These are phyloP conservation scores for Calvatia gigantea DNA, from an alignment of 768 basidiomycete genomes.

Conservation along the genomic window DNA sequence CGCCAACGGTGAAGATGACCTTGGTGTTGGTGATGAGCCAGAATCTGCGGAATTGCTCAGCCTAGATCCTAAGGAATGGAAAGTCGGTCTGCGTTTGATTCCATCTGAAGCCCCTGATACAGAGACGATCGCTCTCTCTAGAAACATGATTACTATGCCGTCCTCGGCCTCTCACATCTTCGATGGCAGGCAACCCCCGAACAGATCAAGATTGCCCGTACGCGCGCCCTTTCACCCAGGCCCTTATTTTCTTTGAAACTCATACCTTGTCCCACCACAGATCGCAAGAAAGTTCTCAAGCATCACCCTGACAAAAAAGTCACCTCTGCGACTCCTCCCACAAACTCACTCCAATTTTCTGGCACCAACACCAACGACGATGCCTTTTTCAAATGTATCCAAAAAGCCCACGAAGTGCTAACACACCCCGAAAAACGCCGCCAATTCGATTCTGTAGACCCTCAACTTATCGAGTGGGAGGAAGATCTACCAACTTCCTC, in stretches of 20 bases:
- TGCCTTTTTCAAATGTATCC: slow-evolving; percentile 99
- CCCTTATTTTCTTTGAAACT: neutral
- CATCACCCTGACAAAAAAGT: slow-evolving; percentile 98
- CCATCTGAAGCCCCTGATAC: neutral
- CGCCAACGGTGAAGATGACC: slow-evolving; percentile 66
- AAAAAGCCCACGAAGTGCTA: slow-evolving; percentile 96
- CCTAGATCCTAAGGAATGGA: slow-evolving; percentile 98
- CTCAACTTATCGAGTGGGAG: slow-evolving; percentile 66
- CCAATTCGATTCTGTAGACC: slow-evolving; percentile 97
- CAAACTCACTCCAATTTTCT: slow-evolving; percentile 37
- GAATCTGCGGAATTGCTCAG: slow-evolving; percentile 67
- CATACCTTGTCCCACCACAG: slow-evolving; percentile 85
- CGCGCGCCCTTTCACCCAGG: slow-evolving; percentile 38
- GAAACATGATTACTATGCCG: slow-evolving; percentile 99
- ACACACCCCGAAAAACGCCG: slow-evolving; percentile 82
- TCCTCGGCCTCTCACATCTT: slow-evolving; percentile 89
- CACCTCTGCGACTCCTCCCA: slow-evolving; percentile 24
- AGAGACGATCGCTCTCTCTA: slow-evolving; percentile 25
- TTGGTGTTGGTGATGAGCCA: slow-evolving; percentile 89
- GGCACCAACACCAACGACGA: slow-evolving; percentile 88
- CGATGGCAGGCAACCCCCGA: slow-evolving; percentile 83
- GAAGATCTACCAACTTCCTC: slow-evolving; percentile 74
- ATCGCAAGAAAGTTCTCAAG: slow-evolving; percentile 98
- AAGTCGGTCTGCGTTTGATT: slow-evolving; percentile 43
- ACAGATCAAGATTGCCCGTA: slow-evolving; percentile 96